Evolutionary conservation across 805 yeast genomes (phyloP).

Genomic region (Spathaspora girioi): DNA sequence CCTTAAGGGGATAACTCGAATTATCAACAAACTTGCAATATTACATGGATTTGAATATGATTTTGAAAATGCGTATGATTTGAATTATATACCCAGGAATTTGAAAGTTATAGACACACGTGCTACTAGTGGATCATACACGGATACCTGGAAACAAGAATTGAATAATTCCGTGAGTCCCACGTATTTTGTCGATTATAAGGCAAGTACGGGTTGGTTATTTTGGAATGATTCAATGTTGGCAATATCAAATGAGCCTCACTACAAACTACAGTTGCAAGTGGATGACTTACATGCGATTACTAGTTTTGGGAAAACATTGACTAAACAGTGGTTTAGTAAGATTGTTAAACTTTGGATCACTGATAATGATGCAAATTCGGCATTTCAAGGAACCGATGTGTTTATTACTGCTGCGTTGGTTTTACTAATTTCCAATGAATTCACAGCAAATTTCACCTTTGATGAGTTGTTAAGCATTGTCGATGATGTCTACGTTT

Average conservation of each 20-base stretch:
- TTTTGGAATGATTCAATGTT: slow-evolving; percentile 64
- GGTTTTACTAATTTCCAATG: slow-evolving; percentile 46
- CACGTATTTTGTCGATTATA: slow-evolving; percentile 54
- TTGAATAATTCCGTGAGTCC: slow-evolving; percentile 47
- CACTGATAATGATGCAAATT: slow-evolving; percentile 65
- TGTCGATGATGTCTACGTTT: slow-evolving; percentile 48
- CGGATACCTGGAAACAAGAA: slow-evolving; percentile 45
- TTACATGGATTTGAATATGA: slow-evolving; percentile 49
- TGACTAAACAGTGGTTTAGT: slow-evolving; percentile 59
- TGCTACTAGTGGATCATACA: slow-evolving; percentile 36
- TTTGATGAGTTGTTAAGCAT: slow-evolving; percentile 52
- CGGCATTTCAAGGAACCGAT: slow-evolving; percentile 62
- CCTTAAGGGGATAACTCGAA: slow-evolving; percentile 54
- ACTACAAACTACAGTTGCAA: slow-evolving; percentile 26
- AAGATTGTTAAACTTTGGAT: slow-evolving; percentile 48
- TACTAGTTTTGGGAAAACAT: slow-evolving; percentile 35
- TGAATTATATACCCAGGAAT: slow-evolving; percentile 29
- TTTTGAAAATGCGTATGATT: slow-evolving; percentile 39
- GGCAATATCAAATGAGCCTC: slow-evolving; percentile 39
- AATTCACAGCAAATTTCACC: slow-evolving; percentile 36
- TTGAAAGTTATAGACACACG: slow-evolving; percentile 40
- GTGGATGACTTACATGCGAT: slow-evolving; percentile 43
- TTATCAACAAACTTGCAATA: slow-evolving; percentile 43
- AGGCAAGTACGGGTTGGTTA: slow-evolving; percentile 60
- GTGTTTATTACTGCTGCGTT: slow-evolving; percentile 55